These are phyloP conservation scores for Globisporangium iwayamae DNA, from an alignment of 352 stramenopile species.

Conservation along the genomic window DNA sequence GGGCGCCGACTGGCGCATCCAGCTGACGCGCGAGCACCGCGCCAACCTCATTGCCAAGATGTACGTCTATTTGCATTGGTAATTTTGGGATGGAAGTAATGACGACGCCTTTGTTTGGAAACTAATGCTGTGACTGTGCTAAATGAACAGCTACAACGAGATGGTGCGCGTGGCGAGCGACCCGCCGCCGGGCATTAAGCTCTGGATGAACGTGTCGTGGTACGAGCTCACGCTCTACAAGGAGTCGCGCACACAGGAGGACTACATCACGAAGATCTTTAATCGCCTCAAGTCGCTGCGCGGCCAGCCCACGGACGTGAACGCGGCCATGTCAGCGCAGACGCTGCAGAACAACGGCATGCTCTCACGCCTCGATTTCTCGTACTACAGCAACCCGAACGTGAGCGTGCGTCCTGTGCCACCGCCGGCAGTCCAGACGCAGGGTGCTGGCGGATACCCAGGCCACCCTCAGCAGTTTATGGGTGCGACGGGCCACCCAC, in stretches of 20 bases:
- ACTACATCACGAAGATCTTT: slow-evolving; percentile 89
- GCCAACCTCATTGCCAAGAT: slow-evolving; percentile 85
- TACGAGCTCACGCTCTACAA: slow-evolving; percentile 84
- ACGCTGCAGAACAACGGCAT: slow-evolving; percentile 66
- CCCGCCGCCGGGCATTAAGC: slow-evolving; percentile 71
- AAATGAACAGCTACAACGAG: slow-evolving; percentile 62
- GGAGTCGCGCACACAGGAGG: slow-evolving; percentile 78
- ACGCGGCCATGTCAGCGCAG: slow-evolving; percentile 60
- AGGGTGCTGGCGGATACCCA: slow-evolving; percentile 34
- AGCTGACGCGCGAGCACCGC: slow-evolving; percentile 77
- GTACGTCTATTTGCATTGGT: slow-evolving; percentile 26
- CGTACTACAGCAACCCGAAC: slow-evolving; percentile 69
- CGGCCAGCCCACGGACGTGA: slow-evolving; percentile 70
- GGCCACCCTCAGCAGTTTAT: slow-evolving; percentile 42
- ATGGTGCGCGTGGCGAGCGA: slow-evolving; percentile 82
- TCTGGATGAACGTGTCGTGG: slow-evolving; percentile 87
- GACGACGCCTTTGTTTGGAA: not conserved
- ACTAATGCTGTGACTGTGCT: slow-evolving; percentile 1
- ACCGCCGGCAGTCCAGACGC: slow-evolving; percentile 18
- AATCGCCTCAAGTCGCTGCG: slow-evolving; percentile 75
- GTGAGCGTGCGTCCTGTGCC: slow-evolving; percentile 30
- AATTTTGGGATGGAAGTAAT: slow-evolving; percentile 10
- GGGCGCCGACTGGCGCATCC: slow-evolving; percentile 70
- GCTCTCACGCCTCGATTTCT: slow-evolving; percentile 69
- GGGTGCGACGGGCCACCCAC: slow-evolving; percentile 22